Base-by-base conservation (phyloP, 1,284 basidiomycete species). In the Mixia osmundae region DNA sequence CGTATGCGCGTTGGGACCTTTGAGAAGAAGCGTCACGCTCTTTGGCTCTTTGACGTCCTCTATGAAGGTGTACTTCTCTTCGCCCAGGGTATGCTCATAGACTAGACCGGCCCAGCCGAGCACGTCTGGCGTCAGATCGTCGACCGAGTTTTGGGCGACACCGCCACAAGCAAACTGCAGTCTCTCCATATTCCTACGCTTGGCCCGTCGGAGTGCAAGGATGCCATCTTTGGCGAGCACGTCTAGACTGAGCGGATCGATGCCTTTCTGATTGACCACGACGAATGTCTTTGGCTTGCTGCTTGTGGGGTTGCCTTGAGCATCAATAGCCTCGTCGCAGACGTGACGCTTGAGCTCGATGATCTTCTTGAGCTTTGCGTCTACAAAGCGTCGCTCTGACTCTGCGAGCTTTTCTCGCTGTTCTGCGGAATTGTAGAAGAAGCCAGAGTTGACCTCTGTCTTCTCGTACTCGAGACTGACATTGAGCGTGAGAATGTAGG, bases 361-460 rank as follows among this genome's bases (percentile, higher is more conserved):
- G 46, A 99, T 89, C 62, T 97, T 97, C 60, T 73, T 76, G 43
- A 94, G 71, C 58, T 91, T 91, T 39, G 71, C 76, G 56, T 99
- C 91, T 32, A 89, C 77, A 55, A 89, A 89, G 42, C 72, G 69
- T 38, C 91, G 71, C 56, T 99, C 91, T 3, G 83, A 85, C 60
- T 99, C 91, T 43, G 97, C 85, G 10, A 99, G 73, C 63, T 95
- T 97, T 61, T 97, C 89, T 27, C 91, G 73, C 60, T 99, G 91
- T 54, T 95, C 91, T 10, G 91, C 78, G 2, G 83, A 87, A 3
- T 85, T 94, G 61, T 99, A 99, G 68, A 95, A 99, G 69, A 99
- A 99, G 15, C 85, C 74, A 32, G 91, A 95, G 65, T 99, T 99
- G 56, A 99, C 82, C 66, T 99, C 91, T 80, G 91, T 99, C 66